Evolutionary conservation across 2,329 filamentous ascomycete genomes (phyloP).

Genomic region (Aureobasidium uvarum): DNA sequence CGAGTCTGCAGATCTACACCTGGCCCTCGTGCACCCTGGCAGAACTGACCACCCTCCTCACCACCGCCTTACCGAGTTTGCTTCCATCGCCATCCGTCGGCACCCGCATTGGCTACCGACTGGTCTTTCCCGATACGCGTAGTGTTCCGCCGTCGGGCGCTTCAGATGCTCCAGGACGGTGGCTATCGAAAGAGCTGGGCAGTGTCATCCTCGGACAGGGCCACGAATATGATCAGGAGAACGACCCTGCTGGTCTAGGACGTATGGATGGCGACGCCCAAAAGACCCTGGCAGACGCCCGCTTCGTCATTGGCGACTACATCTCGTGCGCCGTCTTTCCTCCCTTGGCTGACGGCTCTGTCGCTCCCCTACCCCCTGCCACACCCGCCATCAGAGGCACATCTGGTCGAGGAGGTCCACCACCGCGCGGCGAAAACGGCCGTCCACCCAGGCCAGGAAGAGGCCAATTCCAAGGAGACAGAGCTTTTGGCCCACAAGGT

Average conservation of each 20-base stretch:
- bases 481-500: slow-evolving; percentile 33
- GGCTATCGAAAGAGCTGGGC: slow-evolving; percentile 76
- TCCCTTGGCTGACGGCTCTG: slow-evolving; percentile 69
- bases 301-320: slow-evolving; percentile 87
- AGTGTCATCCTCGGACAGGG: slow-evolving; percentile 63
- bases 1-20: slow-evolving; percentile 72
- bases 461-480: slow-evolving; percentile 31
- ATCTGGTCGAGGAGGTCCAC: slow-evolving; percentile 40
- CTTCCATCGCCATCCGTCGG: slow-evolving; percentile 74
- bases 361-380: slow-evolving; percentile 61
- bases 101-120: slow-evolving; percentile 80
- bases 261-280: slow-evolving; percentile 59
- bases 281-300: slow-evolving; percentile 71
- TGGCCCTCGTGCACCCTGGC: slow-evolving; percentile 77
- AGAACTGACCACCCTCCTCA: slow-evolving; percentile 77
- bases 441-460: slow-evolving; percentile 31
- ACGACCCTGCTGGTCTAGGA: slow-evolving; percentile 36
- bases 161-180: slow-evolving; percentile 55
- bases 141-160: slow-evolving; percentile 43
- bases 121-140: slow-evolving; percentile 76
- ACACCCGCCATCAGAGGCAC: slow-evolving; percentile 44
- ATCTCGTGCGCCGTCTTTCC: slow-evolving; percentile 79
- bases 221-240: slow-evolving; percentile 40
- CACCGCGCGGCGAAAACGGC: slow-evolving; percentile 37
- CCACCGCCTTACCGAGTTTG: slow-evolving; percentile 63